phyloP scores from a whole-genome alignment of 768 basidiomycete genomes.

The Phylloporus arenicola region DNA sequence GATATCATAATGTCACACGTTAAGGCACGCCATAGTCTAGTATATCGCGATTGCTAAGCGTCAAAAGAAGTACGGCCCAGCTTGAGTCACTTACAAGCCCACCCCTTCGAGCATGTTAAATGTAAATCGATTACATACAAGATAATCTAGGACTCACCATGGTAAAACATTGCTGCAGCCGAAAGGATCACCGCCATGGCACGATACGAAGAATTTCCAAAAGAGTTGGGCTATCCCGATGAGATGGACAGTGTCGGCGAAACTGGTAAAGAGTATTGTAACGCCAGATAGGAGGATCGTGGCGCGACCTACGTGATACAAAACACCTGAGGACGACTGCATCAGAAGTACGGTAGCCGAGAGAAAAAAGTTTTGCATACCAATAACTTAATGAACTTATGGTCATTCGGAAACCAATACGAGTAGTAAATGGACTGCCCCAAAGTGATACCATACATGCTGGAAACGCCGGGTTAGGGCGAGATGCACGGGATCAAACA shows the following conservation, averaged over 20 bases:
- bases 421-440: conserved; percentile 9
- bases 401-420: conserved; percentile 6
- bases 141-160: neutral
- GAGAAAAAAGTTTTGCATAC: neutral
- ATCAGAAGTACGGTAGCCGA: neutral
- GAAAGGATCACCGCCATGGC: neutral
- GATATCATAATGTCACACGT: neutral
- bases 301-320: neutral
- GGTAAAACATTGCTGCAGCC: conserved; percentile 2
- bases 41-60: neutral
- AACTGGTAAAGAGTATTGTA: neutral
- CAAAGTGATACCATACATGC: conserved; percentile 9
- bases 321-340: neutral
- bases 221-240: conserved; percentile 1
- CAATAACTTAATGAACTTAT: neutral
- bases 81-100: conserved; percentile 5
- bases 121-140: neutral
- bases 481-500: neutral
- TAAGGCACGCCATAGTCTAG: conserved; percentile 1
- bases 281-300: neutral
- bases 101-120: neutral
- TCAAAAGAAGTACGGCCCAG: no score
- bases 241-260: conserved; percentile 6
- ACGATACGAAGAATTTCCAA: conserved; percentile 7
- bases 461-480: neutral